phyloP scores from a whole-genome alignment of 2,329 filamentous ascomycete species.

The Fusarium robinianum region DNA sequence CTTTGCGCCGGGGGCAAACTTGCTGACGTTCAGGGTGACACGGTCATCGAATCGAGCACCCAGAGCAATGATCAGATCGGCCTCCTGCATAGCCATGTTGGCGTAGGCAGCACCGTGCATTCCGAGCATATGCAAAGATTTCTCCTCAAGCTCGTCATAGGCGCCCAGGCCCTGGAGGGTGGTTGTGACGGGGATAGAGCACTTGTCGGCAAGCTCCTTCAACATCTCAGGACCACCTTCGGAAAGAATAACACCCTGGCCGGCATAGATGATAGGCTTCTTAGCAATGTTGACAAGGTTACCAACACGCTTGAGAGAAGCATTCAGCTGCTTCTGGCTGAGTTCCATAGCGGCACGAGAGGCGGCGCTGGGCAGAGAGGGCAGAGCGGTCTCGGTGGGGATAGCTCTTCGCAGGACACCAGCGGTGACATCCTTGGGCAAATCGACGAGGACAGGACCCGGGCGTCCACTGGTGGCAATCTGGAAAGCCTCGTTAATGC shows the following conservation, averaged over 20 bases:
- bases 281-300: constrained; percentile 84
- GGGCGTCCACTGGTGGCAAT: constrained; percentile 94
- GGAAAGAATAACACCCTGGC: constrained; percentile 82
- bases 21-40: constrained; percentile 78
- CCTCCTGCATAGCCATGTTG: constrained; percentile 97
- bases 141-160: constrained; percentile 90
- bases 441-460: constrained; percentile 91
- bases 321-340: constrained; percentile 71
- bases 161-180: constrained; percentile 92
- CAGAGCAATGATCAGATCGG: constrained; percentile 92
- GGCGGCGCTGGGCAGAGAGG: constrained; percentile 82
- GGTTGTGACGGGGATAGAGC: constrained; percentile 90
- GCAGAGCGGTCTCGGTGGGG: constrained; percentile 73
- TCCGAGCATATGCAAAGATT: constrained; percentile 96
- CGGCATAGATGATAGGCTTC: constrained; percentile 94
- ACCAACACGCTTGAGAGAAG: constrained; percentile 76
- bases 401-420: constrained; percentile 82
- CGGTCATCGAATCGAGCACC: constrained; percentile 96
- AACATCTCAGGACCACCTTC: constrained; percentile 80
- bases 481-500: constrained; percentile 98
- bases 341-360: constrained; percentile 75
- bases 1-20: constrained; percentile 89
- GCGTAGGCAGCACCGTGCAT: constrained; percentile 98
- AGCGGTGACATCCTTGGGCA: constrained; percentile 95
- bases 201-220: constrained; percentile 86